phyloP scores from a whole-genome alignment of 768 basidiomycete genomes.

The Paxillus involutus region DNA sequence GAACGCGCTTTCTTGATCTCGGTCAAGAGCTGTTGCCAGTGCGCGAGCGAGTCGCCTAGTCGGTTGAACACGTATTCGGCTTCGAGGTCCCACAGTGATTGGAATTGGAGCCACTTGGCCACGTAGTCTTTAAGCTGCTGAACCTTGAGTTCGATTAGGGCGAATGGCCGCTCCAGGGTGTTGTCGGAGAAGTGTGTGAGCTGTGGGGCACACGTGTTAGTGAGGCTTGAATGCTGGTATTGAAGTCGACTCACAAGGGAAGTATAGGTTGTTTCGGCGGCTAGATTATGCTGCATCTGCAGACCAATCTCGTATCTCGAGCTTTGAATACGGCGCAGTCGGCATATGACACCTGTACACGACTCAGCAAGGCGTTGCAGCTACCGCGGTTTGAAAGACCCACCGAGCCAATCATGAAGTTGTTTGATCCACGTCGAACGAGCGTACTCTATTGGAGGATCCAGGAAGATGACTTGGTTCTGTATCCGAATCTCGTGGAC shows the following conservation, averaged over 20 bases:
- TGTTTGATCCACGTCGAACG: constrained; percentile 87
- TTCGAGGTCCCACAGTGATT: constrained; percentile 98
- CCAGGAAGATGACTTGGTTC: constrained; percentile 98
- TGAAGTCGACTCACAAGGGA: constrained; percentile 59
- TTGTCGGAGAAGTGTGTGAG: constrained; percentile 72
- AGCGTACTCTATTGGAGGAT: constrained; percentile 95
- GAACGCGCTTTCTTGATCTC: constrained; percentile 97
- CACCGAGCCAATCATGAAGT: constrained; percentile 88
- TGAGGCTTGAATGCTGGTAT: background rate
- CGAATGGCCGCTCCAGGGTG: constrained; percentile 78
- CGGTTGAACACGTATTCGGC: constrained; percentile 95
- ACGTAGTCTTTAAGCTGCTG: constrained; percentile 89
- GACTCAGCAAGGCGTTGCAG: background rate
- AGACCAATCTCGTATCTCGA: constrained; percentile 97
- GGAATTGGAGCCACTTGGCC: constrained; percentile 98
- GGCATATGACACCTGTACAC: constrained; percentile 75
- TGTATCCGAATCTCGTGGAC: constrained; percentile 97
- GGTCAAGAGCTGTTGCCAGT: constrained; percentile 94
- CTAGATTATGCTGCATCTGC: constrained; percentile 73
- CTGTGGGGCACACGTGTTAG: constrained; percentile 37
- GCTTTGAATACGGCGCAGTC: constrained; percentile 84
- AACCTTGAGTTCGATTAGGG: constrained; percentile 84
- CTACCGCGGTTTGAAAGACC: constrained; percentile 7
- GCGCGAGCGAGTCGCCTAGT: constrained; percentile 87
- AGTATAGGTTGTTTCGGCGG: constrained; percentile 76